phyloP scores from a whole-genome alignment of 441 rosid species.

The Jatropha podagrica region DNA sequence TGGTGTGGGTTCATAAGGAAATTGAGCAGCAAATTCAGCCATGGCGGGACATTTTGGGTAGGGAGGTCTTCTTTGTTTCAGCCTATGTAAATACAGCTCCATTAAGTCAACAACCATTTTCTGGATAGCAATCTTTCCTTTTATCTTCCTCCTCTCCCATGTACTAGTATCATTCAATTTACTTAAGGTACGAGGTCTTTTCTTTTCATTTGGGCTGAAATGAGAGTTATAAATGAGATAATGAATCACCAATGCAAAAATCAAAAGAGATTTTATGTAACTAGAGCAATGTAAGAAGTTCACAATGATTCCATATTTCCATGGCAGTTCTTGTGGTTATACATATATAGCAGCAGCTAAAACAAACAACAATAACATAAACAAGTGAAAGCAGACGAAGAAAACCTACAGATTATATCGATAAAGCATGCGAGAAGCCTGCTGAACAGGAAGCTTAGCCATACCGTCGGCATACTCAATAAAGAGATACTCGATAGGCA shows the following conservation, averaged over 20 bases:
- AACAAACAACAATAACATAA: background rate
- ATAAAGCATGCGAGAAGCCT: conserved; percentile 89
- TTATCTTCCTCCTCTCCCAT: conserved; percentile 93
- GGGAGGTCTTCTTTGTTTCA: conserved; percentile 82
- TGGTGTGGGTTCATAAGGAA: conserved; percentile 86
- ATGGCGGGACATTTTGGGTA: conserved; percentile 65
- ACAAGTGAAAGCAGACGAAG: background rate
- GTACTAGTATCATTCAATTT: conserved; percentile 76
- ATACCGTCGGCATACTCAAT: conserved; percentile 95
- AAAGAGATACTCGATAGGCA: conserved; percentile 75
- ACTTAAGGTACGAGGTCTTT: conserved; percentile 79
- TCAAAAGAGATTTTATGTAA: background rate
- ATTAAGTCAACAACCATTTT: conserved; percentile 97
- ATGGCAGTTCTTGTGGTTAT: too few species aligned
- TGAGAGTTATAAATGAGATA: conserved; percentile 20
- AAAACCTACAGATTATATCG: conserved; percentile 81
- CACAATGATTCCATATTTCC: background rate
- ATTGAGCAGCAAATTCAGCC: conserved; percentile 66
- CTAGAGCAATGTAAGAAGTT: conserved; percentile 11
- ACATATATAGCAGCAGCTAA: too few species aligned
- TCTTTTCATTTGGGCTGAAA: conserved; percentile 82
- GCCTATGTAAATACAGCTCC: conserved; percentile 94
- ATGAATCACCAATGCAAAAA: conserved; percentile 4
- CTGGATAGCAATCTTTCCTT: conserved; percentile 95
- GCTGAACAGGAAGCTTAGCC: conserved; percentile 98